Percentiles rank a stretch among this genome's conserved stretches.
phyloP scores from a whole-genome alignment of 495 filamentous ascomycete species.

The Pseudoneurospora amorphoporcata region DNA sequence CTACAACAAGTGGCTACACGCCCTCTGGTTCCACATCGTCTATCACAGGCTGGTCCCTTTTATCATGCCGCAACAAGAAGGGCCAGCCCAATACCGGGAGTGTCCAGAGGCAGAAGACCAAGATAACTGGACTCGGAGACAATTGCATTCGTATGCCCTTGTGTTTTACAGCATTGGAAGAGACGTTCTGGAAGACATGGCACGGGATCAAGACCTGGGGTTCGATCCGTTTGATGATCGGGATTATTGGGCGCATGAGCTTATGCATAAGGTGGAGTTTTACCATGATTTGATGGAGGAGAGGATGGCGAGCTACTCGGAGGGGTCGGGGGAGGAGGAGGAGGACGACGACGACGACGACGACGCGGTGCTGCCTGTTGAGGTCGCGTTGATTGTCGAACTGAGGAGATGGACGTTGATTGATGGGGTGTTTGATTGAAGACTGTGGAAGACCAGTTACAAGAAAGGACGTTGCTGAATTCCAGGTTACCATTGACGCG shows the following conservation, averaged over 20 bases:
- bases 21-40: neutral
- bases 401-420: neutral
- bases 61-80: neutral
- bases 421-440: neutral
- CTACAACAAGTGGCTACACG: neutral
- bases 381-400: neutral
- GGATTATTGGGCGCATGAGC: neutral
- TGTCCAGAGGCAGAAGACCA: neutral
- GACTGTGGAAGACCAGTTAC: neutral
- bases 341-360: neutral
- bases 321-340: neutral
- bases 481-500: rapidly evolving
- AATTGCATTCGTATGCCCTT: neutral
- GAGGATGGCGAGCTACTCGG: neutral
- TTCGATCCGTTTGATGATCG: neutral
- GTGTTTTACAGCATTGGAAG: neutral
- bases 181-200: neutral
- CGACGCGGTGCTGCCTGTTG: neutral
- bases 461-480: no score
- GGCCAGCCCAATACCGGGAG: neutral
- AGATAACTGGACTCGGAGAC: neutral
- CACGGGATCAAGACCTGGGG: neutral
- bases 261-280: neutral
- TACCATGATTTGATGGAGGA: neutral
- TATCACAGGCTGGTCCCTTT: neutral